These are phyloP conservation scores for Chenopodium suecicum DNA, from an alignment of 148 eudicot genomes.

Conservation along the genomic window DNA sequence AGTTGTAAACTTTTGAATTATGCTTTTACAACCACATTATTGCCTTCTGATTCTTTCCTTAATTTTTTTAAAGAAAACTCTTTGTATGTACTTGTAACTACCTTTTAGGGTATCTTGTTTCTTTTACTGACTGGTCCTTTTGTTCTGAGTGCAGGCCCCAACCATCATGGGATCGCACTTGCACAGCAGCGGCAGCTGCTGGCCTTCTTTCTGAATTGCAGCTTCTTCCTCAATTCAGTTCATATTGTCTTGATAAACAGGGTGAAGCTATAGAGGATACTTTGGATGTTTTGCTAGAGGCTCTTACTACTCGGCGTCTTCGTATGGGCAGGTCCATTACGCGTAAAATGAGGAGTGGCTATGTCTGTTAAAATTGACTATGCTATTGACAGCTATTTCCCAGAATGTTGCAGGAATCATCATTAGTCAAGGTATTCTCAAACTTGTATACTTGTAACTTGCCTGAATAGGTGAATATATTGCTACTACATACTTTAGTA, in stretches of 20 bases:
- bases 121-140: neutral
- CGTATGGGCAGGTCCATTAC: constrained; percentile 90
- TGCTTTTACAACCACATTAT: neutral
- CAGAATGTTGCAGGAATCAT: neutral
- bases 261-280: constrained; percentile 69
- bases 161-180: constrained; percentile 95
- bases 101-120: neutral
- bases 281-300: constrained; percentile 55
- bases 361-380: constrained; percentile 39
- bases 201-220: constrained; percentile 80
- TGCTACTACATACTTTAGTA: no score
- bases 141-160: constrained; percentile 62
- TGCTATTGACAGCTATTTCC: neutral
- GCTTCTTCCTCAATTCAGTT: constrained; percentile 51
- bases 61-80: neutral
- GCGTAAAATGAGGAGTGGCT: constrained; percentile 48
- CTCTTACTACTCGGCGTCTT: constrained; percentile 66
- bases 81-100: neutral
- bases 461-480: no score
- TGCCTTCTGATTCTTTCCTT: neutral
- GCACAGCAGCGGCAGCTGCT: constrained; percentile 94
- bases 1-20: constrained; percentile 12
- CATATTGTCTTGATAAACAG: constrained; percentile 58
- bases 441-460: no score
- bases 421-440: no score